A percentile compares a stretch with the other conserved stretches of the same genome.
Evolutionary conservation across 768 basidiomycete genomes (phyloP).

Genomic region (Russula virescens): DNA sequence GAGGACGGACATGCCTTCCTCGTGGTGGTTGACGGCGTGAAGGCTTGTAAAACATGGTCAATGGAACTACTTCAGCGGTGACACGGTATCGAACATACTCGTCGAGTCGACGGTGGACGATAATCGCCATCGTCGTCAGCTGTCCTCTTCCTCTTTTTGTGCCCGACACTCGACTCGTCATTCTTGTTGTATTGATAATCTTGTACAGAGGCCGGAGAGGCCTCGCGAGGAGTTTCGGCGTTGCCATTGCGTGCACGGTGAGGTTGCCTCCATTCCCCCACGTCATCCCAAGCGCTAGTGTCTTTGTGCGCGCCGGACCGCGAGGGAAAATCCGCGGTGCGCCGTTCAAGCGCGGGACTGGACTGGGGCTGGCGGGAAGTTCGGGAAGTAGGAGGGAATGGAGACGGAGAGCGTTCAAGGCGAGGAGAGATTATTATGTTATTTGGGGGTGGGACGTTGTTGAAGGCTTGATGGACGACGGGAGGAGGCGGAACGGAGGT

Average conservation of each 20-base stretch:
- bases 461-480: slow-evolving; percentile 33
- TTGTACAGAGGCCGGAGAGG: slow-evolving; percentile 29
- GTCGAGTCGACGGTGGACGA: slow-evolving; percentile 44
- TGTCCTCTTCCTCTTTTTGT: slow-evolving; percentile 47
- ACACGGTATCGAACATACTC: slow-evolving; percentile 43
- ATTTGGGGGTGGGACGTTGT: slow-evolving; percentile 26
- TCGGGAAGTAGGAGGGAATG: slow-evolving; percentile 19
- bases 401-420: slow-evolving; percentile 16
- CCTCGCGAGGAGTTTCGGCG: slow-evolving; percentile 32
- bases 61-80: slow-evolving; percentile 5
- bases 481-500: slow-evolving; percentile 25
- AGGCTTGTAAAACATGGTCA: slow-evolving; percentile 22
- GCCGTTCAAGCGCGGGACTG: slow-evolving; percentile 29
- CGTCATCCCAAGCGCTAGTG: slow-evolving; percentile 37
- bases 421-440: slow-evolving; percentile 28
- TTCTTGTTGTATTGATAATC: slow-evolving; percentile 26
- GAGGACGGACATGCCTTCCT: slow-evolving; percentile 29
- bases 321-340: slow-evolving; percentile 33
- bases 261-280: slow-evolving; percentile 36
- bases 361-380: slow-evolving; percentile 25
- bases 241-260: slow-evolving; percentile 36
- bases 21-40: slow-evolving; percentile 36
- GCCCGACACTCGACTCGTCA: slow-evolving; percentile 12
- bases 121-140: slow-evolving; percentile 52
- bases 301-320: slow-evolving; percentile 38